These are phyloP conservation scores for Cystobasidium pallidum DNA, from an alignment of 1,284 basidiomycete genomes.

Conservation along the genomic window DNA sequence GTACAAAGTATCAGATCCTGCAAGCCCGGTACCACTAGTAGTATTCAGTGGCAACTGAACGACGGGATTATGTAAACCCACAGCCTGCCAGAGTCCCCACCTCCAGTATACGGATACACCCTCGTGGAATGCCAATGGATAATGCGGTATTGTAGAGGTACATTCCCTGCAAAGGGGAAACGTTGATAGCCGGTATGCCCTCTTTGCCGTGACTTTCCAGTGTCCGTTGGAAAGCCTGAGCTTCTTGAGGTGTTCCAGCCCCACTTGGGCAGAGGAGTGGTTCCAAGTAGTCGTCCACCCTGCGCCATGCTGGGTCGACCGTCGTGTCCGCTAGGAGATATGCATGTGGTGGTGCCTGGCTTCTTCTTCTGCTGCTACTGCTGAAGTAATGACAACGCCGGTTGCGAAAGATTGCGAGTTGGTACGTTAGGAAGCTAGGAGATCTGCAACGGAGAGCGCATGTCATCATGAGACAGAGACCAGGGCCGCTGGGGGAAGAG, in stretches of 20 bases:
- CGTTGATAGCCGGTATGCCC: slow-evolving; percentile 32
- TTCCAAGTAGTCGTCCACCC: slow-evolving; percentile 24
- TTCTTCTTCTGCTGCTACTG: slow-evolving; percentile 1
- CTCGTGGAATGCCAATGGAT: not conserved
- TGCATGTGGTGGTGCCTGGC: slow-evolving; percentile 3
- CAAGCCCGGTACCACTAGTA: too few species aligned
- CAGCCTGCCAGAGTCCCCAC: slow-evolving; percentile 41
- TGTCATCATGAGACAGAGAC: not conserved
- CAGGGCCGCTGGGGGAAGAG: too few species aligned
- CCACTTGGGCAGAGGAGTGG: slow-evolving; percentile 13
- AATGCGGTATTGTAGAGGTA: slow-evolving; percentile 31
- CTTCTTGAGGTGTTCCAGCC: slow-evolving; percentile 4
- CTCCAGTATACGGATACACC: slow-evolving; percentile 28
- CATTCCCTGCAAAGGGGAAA: slow-evolving; percentile 30
- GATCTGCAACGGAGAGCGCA: not conserved
- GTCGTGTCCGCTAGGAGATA: slow-evolving; percentile 24
- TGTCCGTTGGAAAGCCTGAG: slow-evolving; percentile 6
- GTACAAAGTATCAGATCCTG: too few species aligned
- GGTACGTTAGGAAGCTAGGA: not conserved
- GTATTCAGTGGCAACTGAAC: not conserved
- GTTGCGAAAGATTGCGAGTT: not conserved
- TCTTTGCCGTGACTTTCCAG: slow-evolving; percentile 25
- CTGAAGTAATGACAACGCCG: too few species aligned
- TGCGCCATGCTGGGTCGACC: slow-evolving; percentile 30
- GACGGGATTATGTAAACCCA: not conserved